Evolutionary conservation across 2,329 filamentous ascomycete species (phyloP).

Genomic region (Calonectria henricotiae): DNA sequence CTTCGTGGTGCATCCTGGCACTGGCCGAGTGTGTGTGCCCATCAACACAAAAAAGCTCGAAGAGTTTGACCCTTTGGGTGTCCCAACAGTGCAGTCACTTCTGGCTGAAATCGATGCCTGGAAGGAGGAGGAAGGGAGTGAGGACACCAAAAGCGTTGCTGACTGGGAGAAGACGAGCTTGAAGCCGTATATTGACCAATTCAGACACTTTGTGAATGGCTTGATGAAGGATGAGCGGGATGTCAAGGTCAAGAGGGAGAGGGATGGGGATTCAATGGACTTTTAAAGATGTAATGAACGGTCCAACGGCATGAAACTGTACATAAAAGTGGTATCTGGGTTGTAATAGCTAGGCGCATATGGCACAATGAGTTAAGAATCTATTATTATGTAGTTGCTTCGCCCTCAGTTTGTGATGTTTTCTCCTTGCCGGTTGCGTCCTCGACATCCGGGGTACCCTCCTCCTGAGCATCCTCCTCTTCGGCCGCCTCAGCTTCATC

Average conservation of each 20-base stretch:
- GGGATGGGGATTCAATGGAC: constrained; percentile 69
- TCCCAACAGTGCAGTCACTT: constrained; percentile 91
- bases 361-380: constrained; percentile 40
- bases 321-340: constrained; percentile 42
- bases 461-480: constrained; percentile 26
- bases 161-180: constrained; percentile 99
- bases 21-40: constrained; percentile 94
- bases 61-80: constrained; percentile 87
- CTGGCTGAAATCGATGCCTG: constrained; percentile 90
- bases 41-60: constrained; percentile 84
- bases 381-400: constrained; percentile 38
- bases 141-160: constrained; percentile 65
- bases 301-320: constrained; percentile 42
- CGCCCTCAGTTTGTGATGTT: constrained; percentile 47
- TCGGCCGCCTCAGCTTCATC: not conserved
- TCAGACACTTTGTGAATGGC: constrained; percentile 84
- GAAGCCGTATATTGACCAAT: constrained; percentile 93
- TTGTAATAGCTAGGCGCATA: constrained; percentile 45
- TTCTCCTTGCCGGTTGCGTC: constrained; percentile 45
- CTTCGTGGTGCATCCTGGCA: constrained; percentile 96
- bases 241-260: constrained; percentile 70
- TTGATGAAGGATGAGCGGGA: constrained; percentile 84
- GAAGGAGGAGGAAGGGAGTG: constrained; percentile 67
- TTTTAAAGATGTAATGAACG: constrained; percentile 60
- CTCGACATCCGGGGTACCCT: constrained; percentile 44